A percentile compares a stretch with the other conserved stretches of the same genome.
phyloP scores from a whole-genome alignment of 225 moss, liverwort and hornwort genomes.

The Rhytidiadelphus loreus region DNA sequence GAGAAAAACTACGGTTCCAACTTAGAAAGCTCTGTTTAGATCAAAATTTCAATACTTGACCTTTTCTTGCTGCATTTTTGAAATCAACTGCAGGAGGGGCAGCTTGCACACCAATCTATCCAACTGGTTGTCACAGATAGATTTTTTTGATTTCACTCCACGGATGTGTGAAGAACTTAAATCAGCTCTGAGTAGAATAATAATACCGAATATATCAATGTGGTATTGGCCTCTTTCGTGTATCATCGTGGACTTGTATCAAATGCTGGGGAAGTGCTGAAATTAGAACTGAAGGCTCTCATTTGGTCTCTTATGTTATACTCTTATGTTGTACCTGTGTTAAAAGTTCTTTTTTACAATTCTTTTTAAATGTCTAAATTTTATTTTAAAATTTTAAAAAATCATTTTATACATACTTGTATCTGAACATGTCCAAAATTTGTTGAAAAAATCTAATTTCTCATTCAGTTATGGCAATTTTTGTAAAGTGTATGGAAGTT shows the following conservation, averaged over 20 bases:
- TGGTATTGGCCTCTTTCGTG: background rate
- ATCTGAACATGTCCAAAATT: background rate
- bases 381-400: background rate
- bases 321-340: background rate
- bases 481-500: background rate
- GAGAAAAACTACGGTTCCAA: background rate
- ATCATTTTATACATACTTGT: background rate
- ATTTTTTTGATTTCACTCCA: background rate
- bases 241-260: background rate
- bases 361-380: background rate
- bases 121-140: background rate
- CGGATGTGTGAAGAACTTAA: background rate
- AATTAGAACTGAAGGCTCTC: background rate
- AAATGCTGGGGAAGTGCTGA: background rate
- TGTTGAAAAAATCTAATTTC: background rate
- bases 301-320: background rate
- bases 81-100: background rate
- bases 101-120: background rate
- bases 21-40: background rate
- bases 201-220: background rate
- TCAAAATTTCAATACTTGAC: background rate
- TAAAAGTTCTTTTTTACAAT: too few relatives aligned
- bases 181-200: background rate
- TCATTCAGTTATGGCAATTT: background rate
- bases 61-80: background rate